phyloP scores from a whole-genome alignment of 345 rosid species.

The Euphorbia pulcherrima region DNA sequence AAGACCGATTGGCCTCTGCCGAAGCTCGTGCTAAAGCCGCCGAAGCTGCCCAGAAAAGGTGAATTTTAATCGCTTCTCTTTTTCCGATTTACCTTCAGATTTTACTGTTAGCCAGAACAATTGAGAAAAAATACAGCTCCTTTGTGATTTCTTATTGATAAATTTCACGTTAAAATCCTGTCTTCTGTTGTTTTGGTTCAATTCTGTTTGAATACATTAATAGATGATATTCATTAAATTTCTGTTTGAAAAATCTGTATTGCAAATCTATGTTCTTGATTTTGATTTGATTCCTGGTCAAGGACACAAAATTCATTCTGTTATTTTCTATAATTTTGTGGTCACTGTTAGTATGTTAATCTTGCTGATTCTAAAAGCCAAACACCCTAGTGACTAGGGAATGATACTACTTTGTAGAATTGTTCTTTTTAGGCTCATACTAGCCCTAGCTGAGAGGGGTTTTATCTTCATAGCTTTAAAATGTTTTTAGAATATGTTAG shows the following conservation, averaged over 20 bases:
- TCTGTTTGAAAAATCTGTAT: background rate
- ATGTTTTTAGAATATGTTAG: no score
- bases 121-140: no score
- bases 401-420: background rate
- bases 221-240: background rate
- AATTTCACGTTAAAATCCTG: no score
- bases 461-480: no score
- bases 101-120: no score
- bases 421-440: background rate
- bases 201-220: background rate
- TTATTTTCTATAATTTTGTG: background rate
- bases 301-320: background rate
- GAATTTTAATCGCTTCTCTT: background rate
- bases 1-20: slow-evolving; percentile 62
- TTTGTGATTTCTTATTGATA: background rate
- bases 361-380: background rate
- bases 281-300: background rate
- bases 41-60: slow-evolving; percentile 95
- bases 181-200: background rate
- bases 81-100: background rate
- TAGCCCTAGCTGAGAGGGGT: no score
- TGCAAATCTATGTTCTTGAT: background rate
- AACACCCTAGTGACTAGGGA: no score
- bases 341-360: background rate
- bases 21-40: slow-evolving; percentile 97